Evolutionary conservation across 768 basidiomycete genomes (phyloP), one percentile per base, ranked within the genome.

Genomic region (Leucosporidium scottii): DNA sequence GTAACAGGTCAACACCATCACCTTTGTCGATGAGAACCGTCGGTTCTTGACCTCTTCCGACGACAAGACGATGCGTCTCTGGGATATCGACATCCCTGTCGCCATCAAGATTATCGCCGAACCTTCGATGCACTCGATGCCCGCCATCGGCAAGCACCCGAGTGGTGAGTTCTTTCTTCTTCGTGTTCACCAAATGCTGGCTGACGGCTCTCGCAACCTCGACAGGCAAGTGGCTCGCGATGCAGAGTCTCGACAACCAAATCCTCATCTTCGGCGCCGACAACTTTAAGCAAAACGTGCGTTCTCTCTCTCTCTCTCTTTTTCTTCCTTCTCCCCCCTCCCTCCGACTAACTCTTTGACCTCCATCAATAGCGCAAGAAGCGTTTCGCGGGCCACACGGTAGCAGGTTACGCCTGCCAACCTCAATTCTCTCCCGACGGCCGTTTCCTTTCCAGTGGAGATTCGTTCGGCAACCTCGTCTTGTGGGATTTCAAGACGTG

Each of bases 401-500:
- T 93, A 25, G 93, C 96, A 10, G 96, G 96, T 18, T 98, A 97
- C 78, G 96, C 96, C 3, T 96, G 93, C 77, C 89, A 93, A 76
- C 87, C 97, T 39, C 93, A 91, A 31, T 99, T 99, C 80, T 96
- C 93, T 23, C 93, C 96, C 1, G 96, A 99, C 77, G 96, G 96
- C 3, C 91, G 92, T 79, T 98, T 92, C 89, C 89, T 99, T 75
- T 93, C 91, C 75, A 93, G 91, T 66, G 96, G 96, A 34, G 94
- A 97, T 75, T 90, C 90, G 15, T 86, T 88, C 73, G 96, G 96
- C 13, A 93, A 96, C 77, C 83, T 99, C 53, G 89, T 97, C 4
- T 94, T 97, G 79, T 99, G 96, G 96, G 96, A 98, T 78, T 99
- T 91, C 90, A 98, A 96, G 81, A 93, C 88, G n/a, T 90, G 93